Conservation (phyloP, 2,329 filamentous ascomycete species). For the Monosporascus ibericus region DNA sequence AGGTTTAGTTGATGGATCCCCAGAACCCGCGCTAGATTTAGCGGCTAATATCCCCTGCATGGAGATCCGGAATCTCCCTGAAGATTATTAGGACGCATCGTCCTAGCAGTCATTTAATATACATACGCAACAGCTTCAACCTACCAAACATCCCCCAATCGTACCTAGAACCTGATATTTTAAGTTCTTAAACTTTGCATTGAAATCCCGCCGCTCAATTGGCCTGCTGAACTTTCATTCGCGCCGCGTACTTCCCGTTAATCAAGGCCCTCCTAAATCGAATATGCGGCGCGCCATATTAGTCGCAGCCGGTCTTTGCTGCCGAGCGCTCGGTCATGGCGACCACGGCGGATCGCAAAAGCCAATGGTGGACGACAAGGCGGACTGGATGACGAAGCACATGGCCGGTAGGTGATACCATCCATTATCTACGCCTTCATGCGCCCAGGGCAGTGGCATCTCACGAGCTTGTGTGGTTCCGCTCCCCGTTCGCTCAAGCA, state of each 20-base stretch:
- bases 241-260: not conserved
- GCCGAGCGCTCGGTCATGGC: slow-evolving; percentile 46
- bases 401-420: slow-evolving; percentile 50
- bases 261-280: not conserved
- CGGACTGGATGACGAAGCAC: slow-evolving; percentile 60
- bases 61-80: not conserved
- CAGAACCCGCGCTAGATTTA: not conserved
- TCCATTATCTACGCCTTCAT: not conserved
- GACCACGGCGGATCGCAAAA: slow-evolving; percentile 43
- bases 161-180: no score
- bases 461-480: no score
- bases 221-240: no score
- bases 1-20: not conserved
- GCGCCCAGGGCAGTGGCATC: no score
- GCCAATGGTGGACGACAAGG: slow-evolving; percentile 47
- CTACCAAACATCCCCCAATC: no score
- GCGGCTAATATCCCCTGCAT: not conserved
- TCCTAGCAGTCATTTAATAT: no score
- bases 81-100: no score
- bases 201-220: not conserved
- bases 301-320: slow-evolving; percentile 33
- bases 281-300: slow-evolving; percentile 28
- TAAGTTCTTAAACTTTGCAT: no score
- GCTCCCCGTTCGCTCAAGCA: not conserved
- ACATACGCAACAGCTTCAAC: no score